phyloP scores from a whole-genome alignment of 441 rosid species.

The Flueggea neowawraea region DNA sequence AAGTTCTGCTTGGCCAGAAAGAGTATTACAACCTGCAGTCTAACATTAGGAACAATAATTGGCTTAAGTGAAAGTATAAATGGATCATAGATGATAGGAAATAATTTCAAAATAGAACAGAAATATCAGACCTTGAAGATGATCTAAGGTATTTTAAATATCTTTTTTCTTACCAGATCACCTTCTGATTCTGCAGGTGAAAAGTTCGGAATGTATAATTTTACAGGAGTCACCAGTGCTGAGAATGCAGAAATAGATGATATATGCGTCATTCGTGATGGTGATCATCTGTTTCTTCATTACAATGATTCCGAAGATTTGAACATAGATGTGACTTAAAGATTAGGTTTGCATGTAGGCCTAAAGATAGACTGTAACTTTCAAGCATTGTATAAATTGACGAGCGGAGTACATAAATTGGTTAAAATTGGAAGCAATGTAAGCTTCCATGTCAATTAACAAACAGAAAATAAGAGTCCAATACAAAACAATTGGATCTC shows the following conservation, averaged over 20 bases:
- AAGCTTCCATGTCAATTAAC: slow-evolving; percentile 14
- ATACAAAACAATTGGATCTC: slow-evolving; percentile 24
- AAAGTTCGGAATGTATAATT: slow-evolving; percentile 63
- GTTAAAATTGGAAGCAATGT: slow-evolving; percentile 9
- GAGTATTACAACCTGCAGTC: slow-evolving; percentile 16
- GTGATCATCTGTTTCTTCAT: slow-evolving; percentile 86
- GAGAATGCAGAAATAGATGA: slow-evolving; percentile 91
- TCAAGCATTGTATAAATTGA: slow-evolving; percentile 21
- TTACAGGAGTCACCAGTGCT: slow-evolving; percentile 49
- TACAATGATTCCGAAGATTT: slow-evolving; percentile 31
- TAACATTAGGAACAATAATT: not conserved
- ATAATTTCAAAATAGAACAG: not conserved
- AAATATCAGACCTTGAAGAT: slow-evolving; percentile 15
- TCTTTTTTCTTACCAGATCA: slow-evolving; percentile 28
- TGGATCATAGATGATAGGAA: slow-evolving; percentile 1
- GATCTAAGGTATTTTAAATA: slow-evolving; percentile 5
- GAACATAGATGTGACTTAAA: slow-evolving; percentile 20
- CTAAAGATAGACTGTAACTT: slow-evolving; percentile 20
- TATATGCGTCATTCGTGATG: slow-evolving; percentile 79
- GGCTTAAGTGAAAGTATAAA: not conserved
- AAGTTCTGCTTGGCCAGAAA: slow-evolving; percentile 34
- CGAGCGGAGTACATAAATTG: slow-evolving; percentile 12
- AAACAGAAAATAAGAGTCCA: slow-evolving; percentile 21
- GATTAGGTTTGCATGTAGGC: not conserved
- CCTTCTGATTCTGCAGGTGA: slow-evolving; percentile 68